Percentiles rank a stretch among this genome's conserved stretches.
Conservation (phyloP, 208 protist species). For the Leishmania arabica region DNA sequence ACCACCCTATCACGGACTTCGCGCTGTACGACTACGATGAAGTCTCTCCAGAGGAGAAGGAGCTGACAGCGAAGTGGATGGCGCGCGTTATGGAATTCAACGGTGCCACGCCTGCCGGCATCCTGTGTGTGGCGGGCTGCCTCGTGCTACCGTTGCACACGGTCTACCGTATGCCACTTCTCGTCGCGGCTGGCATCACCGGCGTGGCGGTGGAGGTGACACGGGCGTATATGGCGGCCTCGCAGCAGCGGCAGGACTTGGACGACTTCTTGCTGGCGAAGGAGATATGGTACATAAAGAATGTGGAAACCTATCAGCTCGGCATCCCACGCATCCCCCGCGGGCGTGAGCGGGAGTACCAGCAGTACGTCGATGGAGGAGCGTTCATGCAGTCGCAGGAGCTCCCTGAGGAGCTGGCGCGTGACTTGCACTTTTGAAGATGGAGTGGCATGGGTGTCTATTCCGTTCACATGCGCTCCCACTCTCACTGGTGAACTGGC, state of each 20-base stretch:
- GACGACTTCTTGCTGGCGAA: constrained; percentile 89
- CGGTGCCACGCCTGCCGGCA: constrained; percentile 64
- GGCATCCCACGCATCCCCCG: constrained; percentile 76
- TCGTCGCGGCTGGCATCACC: constrained; percentile 64
- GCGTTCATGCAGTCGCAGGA: constrained; percentile 26
- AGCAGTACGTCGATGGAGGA: constrained; percentile 56
- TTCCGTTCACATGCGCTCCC: neutral
- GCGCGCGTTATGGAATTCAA: constrained; percentile 87
- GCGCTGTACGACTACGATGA: constrained; percentile 89
- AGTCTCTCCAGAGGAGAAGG: constrained; percentile 80
- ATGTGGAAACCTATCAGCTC: constrained; percentile 89
- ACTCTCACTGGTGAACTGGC: neutral
- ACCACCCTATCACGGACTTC: constrained; percentile 87
- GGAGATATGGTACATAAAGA: constrained; percentile 93
- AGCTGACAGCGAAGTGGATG: constrained; percentile 85
- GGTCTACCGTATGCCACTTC: constrained; percentile 76
- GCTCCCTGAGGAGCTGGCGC: constrained; percentile 57
- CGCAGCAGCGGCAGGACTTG: constrained; percentile 77
- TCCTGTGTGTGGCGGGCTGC: constrained; percentile 67
- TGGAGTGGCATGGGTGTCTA: neutral
- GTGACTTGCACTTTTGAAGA: constrained; percentile 37
- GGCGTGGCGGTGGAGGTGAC: constrained; percentile 76
- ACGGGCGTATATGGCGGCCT: constrained; percentile 77
- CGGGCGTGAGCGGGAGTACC: constrained; percentile 73
- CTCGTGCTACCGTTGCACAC: constrained; percentile 81